A percentile compares a stretch with the other conserved stretches of the same genome.
Conservation (phyloP, 2,329 filamentous ascomycete genomes). For the Trichoderma citrinoviride region DNA sequence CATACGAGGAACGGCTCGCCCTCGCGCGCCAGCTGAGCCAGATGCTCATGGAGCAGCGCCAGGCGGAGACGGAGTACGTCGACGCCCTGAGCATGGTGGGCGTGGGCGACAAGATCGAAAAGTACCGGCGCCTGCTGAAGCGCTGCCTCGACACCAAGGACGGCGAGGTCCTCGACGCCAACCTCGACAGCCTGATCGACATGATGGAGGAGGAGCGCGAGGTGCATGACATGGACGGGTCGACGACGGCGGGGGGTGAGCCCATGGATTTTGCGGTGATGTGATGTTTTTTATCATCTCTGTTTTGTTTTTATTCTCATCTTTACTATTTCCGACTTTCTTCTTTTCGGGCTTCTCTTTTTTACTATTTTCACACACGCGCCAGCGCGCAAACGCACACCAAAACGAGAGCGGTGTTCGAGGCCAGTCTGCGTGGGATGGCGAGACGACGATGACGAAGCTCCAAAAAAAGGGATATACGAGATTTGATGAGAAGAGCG, state of each 20-base stretch:
- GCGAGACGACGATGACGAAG: slow-evolving; percentile 2
- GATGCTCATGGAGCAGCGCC: slow-evolving; percentile 58
- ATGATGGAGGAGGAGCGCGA: slow-evolving; percentile 62
- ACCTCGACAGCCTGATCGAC: slow-evolving; percentile 58
- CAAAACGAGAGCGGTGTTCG: not conserved
- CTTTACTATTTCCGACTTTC: not conserved
- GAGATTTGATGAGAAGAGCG: not conserved
- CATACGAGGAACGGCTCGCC: slow-evolving; percentile 54
- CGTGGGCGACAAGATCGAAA: slow-evolving; percentile 69
- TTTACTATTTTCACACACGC: not conserved
- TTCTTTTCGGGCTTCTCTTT: no score
- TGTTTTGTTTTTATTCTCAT: not conserved
- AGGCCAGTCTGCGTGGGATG: not conserved
- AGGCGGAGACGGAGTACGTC: slow-evolving; percentile 65
- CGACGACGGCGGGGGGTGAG: slow-evolving; percentile 31
- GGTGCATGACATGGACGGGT: slow-evolving; percentile 39
- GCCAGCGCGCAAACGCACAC: not conserved
- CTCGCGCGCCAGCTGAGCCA: slow-evolving; percentile 58
- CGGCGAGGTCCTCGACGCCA: slow-evolving; percentile 64
- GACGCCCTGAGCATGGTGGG: slow-evolving; percentile 66
- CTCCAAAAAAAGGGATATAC: not conserved
- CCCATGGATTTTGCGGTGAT: slow-evolving; percentile 32
- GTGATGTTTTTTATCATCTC: not conserved
- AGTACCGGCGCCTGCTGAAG: slow-evolving; percentile 67
- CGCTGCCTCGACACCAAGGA: slow-evolving; percentile 67